Conservation (phyloP, 345 rosid species). For the Corymbia maculata region DNA sequence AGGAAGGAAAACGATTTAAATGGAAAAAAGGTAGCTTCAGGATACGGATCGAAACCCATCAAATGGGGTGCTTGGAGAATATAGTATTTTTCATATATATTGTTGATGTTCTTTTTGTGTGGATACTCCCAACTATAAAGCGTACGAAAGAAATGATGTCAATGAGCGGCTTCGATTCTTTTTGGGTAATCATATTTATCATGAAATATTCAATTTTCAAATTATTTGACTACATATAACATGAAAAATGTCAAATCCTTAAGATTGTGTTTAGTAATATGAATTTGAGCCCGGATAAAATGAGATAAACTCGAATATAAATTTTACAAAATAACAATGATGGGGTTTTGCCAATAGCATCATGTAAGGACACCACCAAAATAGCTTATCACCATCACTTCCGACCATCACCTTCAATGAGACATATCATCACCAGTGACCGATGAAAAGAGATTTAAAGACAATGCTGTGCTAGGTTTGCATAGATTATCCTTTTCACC, state of each 20-base stretch:
- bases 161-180: not conserved
- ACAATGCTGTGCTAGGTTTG: no score
- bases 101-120: not conserved
- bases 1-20: not conserved
- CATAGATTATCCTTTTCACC: not conserved
- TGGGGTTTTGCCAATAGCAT: no score
- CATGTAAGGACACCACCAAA: not conserved
- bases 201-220: not conserved
- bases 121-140: not conserved
- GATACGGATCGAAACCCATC: not conserved
- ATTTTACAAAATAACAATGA: not conserved
- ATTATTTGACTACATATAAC: not conserved
- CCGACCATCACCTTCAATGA: fast-evolving
- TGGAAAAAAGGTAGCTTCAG: not conserved
- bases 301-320: not conserved
- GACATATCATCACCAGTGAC: not conserved
- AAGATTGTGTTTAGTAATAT: no score
- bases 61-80: not conserved
- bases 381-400: not conserved
- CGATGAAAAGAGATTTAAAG: not conserved
- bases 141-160: not conserved
- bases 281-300: no score
- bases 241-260: not conserved
- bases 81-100: not conserved
- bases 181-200: not conserved